A percentile compares a stretch with the other conserved stretches of the same genome.
phyloP scores from a whole-genome alignment of 352 stramenopile genomes.

The Phytophthora pini region DNA sequence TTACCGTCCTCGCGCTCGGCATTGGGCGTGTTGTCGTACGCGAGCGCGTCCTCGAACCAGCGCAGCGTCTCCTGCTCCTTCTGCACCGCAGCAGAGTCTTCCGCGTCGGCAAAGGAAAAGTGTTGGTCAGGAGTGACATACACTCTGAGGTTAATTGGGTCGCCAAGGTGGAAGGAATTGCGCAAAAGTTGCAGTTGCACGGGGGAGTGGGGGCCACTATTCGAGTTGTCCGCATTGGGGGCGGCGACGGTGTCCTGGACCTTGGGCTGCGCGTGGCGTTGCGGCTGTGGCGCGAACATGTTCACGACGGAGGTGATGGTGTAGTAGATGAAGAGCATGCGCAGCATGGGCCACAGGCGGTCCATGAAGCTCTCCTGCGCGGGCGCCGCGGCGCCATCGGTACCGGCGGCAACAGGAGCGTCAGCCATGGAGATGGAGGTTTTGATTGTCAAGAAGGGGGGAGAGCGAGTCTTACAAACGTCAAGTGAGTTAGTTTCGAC shows the following conservation, averaged over 20 bases:
- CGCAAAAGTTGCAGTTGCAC: constrained; percentile 30
- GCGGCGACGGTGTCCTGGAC: constrained; percentile 16
- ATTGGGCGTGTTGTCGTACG: constrained; percentile 63
- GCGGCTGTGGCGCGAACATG: constrained; percentile 35
- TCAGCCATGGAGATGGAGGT: constrained; percentile 18
- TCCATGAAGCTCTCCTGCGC: constrained; percentile 56
- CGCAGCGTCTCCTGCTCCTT: constrained; percentile 65
- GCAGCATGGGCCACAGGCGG: constrained; percentile 68
- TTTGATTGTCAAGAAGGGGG: background rate
- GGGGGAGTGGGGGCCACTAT: constrained; percentile 13
- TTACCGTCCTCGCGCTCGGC: constrained; percentile 51
- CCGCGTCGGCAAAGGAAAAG: constrained; percentile 60
- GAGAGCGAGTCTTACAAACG: constrained; percentile 3
- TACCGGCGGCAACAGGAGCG: constrained; percentile 2
- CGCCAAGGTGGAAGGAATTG: constrained; percentile 68
- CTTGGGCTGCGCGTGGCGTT: background rate
- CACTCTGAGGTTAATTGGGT: constrained; percentile 64
- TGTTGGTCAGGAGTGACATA: constrained; percentile 59
- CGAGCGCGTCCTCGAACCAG: constrained; percentile 62
- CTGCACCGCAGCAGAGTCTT: constrained; percentile 24
- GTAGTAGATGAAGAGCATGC: constrained; percentile 87
- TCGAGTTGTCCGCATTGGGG: constrained; percentile 27
- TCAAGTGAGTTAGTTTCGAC: constrained; percentile 5
- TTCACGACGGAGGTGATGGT: constrained; percentile 67
- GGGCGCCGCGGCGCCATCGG: constrained; percentile 21